Conservation (phyloP, 257 asterid species). For the Asclepias syriaca region DNA sequence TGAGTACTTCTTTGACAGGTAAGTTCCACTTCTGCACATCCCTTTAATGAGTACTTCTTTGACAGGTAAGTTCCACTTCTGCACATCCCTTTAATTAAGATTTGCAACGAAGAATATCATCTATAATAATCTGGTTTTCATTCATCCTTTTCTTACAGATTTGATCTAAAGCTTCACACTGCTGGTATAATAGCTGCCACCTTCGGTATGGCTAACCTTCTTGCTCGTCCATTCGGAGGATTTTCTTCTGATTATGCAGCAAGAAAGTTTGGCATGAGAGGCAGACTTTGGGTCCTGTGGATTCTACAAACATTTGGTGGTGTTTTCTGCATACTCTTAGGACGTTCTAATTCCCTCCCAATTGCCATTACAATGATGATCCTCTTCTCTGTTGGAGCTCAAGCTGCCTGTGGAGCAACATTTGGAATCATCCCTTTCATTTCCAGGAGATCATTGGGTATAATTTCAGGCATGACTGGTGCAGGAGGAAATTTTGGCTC, state of each 20-base stretch:
- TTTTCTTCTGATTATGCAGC: constrained; percentile 46
- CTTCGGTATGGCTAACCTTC: constrained; percentile 54
- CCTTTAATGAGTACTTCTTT: constrained; percentile 40
- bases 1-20: constrained; percentile 58
- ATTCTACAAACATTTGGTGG: constrained; percentile 55
- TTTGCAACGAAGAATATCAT: neutral
- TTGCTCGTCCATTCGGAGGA: constrained; percentile 58
- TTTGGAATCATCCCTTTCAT: constrained; percentile 42
- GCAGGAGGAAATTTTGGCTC: constrained; percentile 47
- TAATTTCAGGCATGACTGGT: constrained; percentile 39
- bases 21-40: neutral
- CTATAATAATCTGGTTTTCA: neutral
- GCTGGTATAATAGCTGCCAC: constrained; percentile 59
- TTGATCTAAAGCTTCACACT: constrained; percentile 44
- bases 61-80: constrained; percentile 28
- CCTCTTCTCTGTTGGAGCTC: constrained; percentile 53
- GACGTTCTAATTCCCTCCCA: constrained; percentile 35
- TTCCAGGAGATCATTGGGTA: constrained; percentile 41
- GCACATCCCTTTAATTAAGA: neutral
- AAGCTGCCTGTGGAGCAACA: constrained; percentile 49
- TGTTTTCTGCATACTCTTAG: constrained; percentile 43
- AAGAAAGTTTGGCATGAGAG: constrained; percentile 53
- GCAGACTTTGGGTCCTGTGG: constrained; percentile 59
- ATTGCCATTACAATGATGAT: constrained; percentile 46
- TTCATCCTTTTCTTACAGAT: constrained; percentile 21